Conservation (phyloP, 768 basidiomycete genomes). For the Termitomyces sp. region DNA sequence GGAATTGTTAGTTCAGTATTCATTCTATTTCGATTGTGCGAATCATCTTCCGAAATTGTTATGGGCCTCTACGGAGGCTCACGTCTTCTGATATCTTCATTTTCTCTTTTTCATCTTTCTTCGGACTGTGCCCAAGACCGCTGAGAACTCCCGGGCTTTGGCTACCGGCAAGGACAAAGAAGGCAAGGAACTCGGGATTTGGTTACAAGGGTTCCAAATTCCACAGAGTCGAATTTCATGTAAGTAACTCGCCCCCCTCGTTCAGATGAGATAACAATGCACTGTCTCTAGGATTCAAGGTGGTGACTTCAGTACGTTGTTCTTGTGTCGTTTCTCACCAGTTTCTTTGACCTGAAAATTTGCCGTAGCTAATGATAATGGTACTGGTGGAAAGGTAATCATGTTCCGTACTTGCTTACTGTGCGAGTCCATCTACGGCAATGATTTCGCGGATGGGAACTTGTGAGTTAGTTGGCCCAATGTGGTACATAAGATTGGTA, state of each 20-base stretch:
- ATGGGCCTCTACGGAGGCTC: constrained; percentile 91
- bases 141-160: constrained; percentile 95
- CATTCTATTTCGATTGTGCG: constrained; percentile 7
- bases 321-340: background rate
- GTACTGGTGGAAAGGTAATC: constrained; percentile 82
- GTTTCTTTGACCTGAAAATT: constrained; percentile 10
- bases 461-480: constrained; percentile 46
- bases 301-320: constrained; percentile 88
- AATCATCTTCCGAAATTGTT: constrained; percentile 42
- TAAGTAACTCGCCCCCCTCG: constrained; percentile 23
- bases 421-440: constrained; percentile 55
- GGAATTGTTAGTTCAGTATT: background rate
- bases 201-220: constrained; percentile 96
- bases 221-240: constrained; percentile 94
- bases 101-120: background rate
- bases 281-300: constrained; percentile 75
- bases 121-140: constrained; percentile 93
- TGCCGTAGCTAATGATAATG: constrained; percentile 67
- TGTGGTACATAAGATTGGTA: too few relatives aligned
- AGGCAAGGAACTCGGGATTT: constrained; percentile 69
- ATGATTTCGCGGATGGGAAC: constrained; percentile 92
- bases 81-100: constrained; percentile 16
- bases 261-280: background rate
- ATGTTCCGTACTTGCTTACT: too few relatives aligned
- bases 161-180: constrained; percentile 79